A percentile compares a stretch with the other conserved stretches of the same genome.
Evolutionary conservation across 805 yeast species (phyloP).

Genomic region (Pichia heedii): DNA sequence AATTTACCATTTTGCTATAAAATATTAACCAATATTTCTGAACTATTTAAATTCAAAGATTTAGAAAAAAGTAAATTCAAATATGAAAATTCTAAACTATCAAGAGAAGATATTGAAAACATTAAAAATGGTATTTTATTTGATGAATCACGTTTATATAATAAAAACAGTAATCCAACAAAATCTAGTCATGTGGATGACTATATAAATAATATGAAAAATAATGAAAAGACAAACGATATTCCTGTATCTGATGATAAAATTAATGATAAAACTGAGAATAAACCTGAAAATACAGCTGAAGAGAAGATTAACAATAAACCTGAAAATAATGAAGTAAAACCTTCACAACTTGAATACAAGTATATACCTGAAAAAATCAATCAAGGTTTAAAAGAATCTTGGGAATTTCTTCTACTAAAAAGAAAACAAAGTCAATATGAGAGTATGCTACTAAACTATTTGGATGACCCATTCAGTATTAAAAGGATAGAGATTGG

Average conservation of each 20-base stretch:
- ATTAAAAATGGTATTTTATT: conserved; percentile 26
- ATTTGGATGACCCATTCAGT: conserved; percentile 17
- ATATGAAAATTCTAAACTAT: conserved; percentile 27
- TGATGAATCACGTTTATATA: conserved; percentile 15
- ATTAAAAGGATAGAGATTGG: background rate
- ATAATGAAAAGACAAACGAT: background rate
- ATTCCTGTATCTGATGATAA: background rate
- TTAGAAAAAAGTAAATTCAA: conserved; percentile 18
- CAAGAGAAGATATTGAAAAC: conserved; percentile 29
- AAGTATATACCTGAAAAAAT: conserved; percentile 9
- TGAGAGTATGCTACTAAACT: conserved; percentile 36
- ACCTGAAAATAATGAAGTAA: no score
- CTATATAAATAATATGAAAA: background rate
- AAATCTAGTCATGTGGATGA: conserved; percentile 12
- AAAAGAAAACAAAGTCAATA: conserved; percentile 45
- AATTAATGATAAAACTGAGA: background rate
- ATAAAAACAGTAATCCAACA: conserved; percentile 4
- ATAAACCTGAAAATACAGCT: background rate
- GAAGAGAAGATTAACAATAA: background rate
- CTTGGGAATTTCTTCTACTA: conserved; percentile 40
- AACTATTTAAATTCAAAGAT: conserved; percentile 13
- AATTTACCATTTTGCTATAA: conserved; percentile 22
- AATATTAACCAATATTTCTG: conserved; percentile 22
- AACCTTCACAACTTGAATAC: background rate
- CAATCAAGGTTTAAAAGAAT: conserved; percentile 14